These are phyloP conservation scores for Boletus barrowsii DNA, from an alignment of 768 basidiomycete species.

Conservation along the genomic window DNA sequence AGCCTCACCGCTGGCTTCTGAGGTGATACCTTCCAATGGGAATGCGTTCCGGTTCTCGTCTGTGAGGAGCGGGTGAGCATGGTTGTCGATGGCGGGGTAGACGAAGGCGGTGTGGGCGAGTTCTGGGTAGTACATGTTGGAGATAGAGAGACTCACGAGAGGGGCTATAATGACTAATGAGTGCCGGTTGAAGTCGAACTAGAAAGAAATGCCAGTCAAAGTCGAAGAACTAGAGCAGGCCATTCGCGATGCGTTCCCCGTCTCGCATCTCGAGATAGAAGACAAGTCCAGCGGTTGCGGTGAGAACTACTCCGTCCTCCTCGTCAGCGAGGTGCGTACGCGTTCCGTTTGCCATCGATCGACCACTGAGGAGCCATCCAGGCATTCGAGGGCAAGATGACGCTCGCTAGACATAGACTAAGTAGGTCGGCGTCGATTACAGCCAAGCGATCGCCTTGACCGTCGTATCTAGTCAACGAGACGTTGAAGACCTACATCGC, in stretches of 20 bases:
- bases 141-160: background rate
- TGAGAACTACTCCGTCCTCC: conserved; percentile 67
- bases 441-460: background rate
- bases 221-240: conserved; percentile 54
- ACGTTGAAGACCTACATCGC: conserved; percentile 70
- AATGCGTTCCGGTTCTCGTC: conserved; percentile 41
- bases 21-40: conserved; percentile 62
- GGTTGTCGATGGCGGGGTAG: conserved; percentile 72
- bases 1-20: conserved; percentile 58
- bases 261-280: conserved; percentile 67
- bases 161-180: conserved; percentile 8
- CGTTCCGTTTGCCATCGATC: background rate
- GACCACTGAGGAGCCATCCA: conserved; percentile 23
- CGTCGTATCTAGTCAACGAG: conserved; percentile 59
- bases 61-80: conserved; percentile 69
- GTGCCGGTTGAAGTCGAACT: no score
- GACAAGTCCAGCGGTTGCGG: conserved; percentile 83
- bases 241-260: conserved; percentile 60
- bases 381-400: conserved; percentile 77
- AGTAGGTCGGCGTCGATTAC: conserved; percentile 40
- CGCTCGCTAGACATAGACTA: conserved; percentile 71
- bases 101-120: conserved; percentile 18
- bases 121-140: conserved; percentile 9
- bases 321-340: conserved; percentile 68
- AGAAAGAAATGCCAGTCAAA: conserved; percentile 56